Conservation (phyloP, 805 yeast species). For the Yamadazyma nakazawae region DNA sequence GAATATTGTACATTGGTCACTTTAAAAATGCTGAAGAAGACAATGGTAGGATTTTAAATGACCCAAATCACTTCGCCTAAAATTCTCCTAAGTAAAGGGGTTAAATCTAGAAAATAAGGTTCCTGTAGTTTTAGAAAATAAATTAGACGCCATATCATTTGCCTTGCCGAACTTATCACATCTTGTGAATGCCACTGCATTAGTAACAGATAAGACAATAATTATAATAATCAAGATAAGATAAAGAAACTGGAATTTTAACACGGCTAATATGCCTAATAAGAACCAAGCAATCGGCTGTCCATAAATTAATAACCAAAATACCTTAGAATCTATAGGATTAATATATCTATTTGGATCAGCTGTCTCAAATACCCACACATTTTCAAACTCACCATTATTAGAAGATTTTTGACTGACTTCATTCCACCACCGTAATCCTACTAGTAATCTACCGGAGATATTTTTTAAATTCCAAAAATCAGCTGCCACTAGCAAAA, state of each 20-base stretch:
- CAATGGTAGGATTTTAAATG: too few relatives aligned
- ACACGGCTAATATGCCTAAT: constrained; percentile 71
- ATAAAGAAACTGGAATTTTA: constrained; percentile 72
- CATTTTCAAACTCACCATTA: constrained; percentile 54
- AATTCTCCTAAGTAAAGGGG: constrained; percentile 23
- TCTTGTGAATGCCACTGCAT: constrained; percentile 84
- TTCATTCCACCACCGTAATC: constrained; percentile 97
- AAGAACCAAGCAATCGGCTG: constrained; percentile 76
- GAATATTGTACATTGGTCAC: too few relatives aligned
- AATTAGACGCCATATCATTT: constrained; percentile 56
- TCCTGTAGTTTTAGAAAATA: constrained; percentile 53
- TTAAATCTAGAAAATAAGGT: constrained; percentile 46
- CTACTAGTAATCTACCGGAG: constrained; percentile 85
- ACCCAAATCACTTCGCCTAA: too few relatives aligned
- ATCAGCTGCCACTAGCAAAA: constrained; percentile 78
- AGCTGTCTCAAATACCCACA: constrained; percentile 88
- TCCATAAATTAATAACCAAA: constrained; percentile 76
- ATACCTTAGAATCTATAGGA: constrained; percentile 86
- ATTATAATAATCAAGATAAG: constrained; percentile 65
- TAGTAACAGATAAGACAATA: constrained; percentile 68
- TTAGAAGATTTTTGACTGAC: constrained; percentile 40
- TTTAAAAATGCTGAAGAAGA: too few relatives aligned
- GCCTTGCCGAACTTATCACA: constrained; percentile 93
- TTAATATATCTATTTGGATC: constrained; percentile 70
- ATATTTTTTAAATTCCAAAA: constrained; percentile 93